Evolutionary conservation across 768 basidiomycete species (phyloP).

Genomic region (Podaxis pistillaris): DNA sequence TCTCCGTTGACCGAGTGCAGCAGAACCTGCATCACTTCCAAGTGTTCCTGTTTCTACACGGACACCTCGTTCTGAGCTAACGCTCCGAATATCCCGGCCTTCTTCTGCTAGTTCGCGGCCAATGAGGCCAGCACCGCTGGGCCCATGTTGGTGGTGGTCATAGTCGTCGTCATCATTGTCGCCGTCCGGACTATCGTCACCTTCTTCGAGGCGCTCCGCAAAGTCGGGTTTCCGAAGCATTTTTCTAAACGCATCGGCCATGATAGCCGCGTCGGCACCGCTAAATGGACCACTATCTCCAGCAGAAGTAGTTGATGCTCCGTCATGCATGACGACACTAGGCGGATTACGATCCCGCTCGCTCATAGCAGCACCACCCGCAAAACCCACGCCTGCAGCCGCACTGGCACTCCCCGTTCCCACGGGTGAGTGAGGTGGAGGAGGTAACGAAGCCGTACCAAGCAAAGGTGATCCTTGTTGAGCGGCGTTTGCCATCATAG

Average conservation of each 20-base stretch:
- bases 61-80: constrained; percentile 76
- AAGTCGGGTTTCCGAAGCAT: constrained; percentile 90
- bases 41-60: constrained; percentile 51
- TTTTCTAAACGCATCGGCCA: constrained; percentile 90
- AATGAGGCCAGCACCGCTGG: constrained; percentile 38
- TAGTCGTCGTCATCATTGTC: constrained; percentile 29
- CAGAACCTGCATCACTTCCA: constrained; percentile 14
- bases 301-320: constrained; percentile 65
- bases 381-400: constrained; percentile 12
- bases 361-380: constrained; percentile 25
- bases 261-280: constrained; percentile 85
- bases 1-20: constrained; percentile 15
- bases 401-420: constrained; percentile 15
- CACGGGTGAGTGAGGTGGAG: constrained; percentile 13
- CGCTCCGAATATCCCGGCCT: constrained; percentile 85
- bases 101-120: constrained; percentile 83
- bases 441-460: constrained; percentile 24
- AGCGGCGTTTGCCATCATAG: constrained; percentile 74
- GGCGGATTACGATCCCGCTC: constrained; percentile 34
- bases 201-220: constrained; percentile 68
- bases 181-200: constrained; percentile 53
- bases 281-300: constrained; percentile 74
- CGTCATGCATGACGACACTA: constrained; percentile 60
- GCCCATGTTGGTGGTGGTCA: constrained; percentile 8
- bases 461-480: constrained; percentile 47